phyloP scores from a whole-genome alignment of 2,329 filamentous ascomycete species.

The Cordyceps pruinosa region DNA sequence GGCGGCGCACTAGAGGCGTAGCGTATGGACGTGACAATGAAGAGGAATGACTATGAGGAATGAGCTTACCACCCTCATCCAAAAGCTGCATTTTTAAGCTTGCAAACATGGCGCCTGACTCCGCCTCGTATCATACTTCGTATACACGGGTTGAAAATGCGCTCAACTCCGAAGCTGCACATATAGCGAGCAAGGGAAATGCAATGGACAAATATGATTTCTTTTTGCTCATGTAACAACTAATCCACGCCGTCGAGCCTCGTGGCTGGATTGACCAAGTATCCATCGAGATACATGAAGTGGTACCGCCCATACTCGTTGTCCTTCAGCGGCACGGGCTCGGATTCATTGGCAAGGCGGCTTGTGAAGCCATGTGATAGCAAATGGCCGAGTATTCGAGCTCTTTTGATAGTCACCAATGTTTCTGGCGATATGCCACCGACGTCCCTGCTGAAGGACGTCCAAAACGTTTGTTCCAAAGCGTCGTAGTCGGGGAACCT shows the following conservation, averaged over 20 bases:
- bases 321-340: constrained; percentile 29
- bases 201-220: too few species aligned
- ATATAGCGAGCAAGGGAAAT: too few species aligned
- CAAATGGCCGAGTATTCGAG: constrained; percentile 28
- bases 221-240: too few species aligned
- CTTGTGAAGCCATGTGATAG: constrained; percentile 31
- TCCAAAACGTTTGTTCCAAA: constrained; percentile 28
- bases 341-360: constrained; percentile 29
- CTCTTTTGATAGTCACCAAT: constrained; percentile 23
- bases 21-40: background rate
- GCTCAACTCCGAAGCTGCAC: too few species aligned
- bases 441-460: constrained; percentile 23
- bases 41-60: background rate
- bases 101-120: too few species aligned
- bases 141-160: too few species aligned
- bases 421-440: constrained; percentile 22
- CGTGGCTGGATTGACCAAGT: constrained; percentile 29
- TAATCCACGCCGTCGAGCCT: constrained; percentile 26
- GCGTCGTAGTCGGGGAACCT: constrained; percentile 27
- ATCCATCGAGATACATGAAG: constrained; percentile 30
- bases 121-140: too few species aligned
- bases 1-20: background rate
- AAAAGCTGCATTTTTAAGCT: too few species aligned
- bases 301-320: constrained; percentile 32
- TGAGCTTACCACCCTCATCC: too few species aligned